Conservation (phyloP, 495 filamentous ascomycete species). For the Hypoxylon lenormandii region DNA sequence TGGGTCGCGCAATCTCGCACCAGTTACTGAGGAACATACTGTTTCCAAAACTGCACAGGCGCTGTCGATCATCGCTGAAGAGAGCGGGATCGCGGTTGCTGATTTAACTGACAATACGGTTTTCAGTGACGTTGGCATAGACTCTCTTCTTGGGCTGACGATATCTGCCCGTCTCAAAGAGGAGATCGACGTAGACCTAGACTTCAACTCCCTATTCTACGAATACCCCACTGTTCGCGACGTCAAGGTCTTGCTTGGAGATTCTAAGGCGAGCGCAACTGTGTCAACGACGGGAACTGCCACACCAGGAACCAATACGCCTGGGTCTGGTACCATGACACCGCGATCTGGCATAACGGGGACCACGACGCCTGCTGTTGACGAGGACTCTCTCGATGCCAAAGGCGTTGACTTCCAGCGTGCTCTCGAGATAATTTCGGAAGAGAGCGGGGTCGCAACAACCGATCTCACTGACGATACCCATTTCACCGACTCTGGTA, state of each 20-base stretch:
- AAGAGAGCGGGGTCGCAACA: slow-evolving; percentile 66
- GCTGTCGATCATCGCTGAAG: slow-evolving; percentile 57
- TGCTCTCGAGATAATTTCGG: slow-evolving; percentile 9
- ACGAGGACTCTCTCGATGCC: too few relatives aligned
- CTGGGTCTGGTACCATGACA: too few relatives aligned
- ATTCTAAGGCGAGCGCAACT: slow-evolving; percentile 2
- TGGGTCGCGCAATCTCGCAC: slow-evolving; percentile 23
- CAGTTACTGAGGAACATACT: too few relatives aligned
- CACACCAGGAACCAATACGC: too few relatives aligned
- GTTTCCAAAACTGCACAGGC: background rate
- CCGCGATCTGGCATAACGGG: too few relatives aligned
- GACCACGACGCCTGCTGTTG: too few relatives aligned
- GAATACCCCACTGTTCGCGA: slow-evolving; percentile 64
- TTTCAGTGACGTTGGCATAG: slow-evolving; percentile 57
- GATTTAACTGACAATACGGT: slow-evolving; percentile 57
- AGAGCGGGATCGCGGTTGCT: slow-evolving; percentile 56
- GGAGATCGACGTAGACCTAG: slow-evolving; percentile 60
- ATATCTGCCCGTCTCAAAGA: slow-evolving; percentile 55
- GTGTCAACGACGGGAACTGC: too few relatives aligned
- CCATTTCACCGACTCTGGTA: slow-evolving; percentile 57
- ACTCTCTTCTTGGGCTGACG: slow-evolving; percentile 56
- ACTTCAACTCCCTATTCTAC: slow-evolving; percentile 68
- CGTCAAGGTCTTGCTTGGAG: slow-evolving; percentile 50
- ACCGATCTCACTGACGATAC: slow-evolving; percentile 62
- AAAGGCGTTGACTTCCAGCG: too few relatives aligned